These are phyloP conservation scores for Fagus sylvatica DNA, from an alignment of 306 rosid species.

Conservation along the genomic window DNA sequence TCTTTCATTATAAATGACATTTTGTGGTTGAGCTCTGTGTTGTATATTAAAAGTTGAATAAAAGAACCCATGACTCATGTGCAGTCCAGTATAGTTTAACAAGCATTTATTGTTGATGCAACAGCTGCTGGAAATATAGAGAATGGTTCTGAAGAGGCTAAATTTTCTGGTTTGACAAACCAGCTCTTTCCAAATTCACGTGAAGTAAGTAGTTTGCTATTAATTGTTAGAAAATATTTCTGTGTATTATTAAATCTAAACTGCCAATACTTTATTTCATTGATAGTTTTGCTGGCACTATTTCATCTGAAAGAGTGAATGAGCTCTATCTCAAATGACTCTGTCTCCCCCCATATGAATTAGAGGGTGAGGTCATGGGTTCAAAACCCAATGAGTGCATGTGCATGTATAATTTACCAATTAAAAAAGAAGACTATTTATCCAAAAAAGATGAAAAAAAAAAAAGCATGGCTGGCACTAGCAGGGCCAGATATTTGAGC, in stretches of 20 bases:
- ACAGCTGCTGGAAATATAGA: constrained; percentile 48
- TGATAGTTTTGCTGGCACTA: not conserved
- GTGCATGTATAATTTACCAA: too few species aligned
- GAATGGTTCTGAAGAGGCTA: constrained; percentile 46
- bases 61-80: not conserved
- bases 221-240: not conserved
- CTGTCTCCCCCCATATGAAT: too few species aligned
- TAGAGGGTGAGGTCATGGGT: too few species aligned
- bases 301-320: not conserved
- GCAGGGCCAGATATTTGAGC: not conserved
- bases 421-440: too few species aligned
- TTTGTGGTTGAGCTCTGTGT: not conserved
- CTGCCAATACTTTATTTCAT: not conserved
- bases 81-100: constrained; percentile 23
- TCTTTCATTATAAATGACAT: not conserved
- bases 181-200: constrained; percentile 48
- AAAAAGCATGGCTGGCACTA: not conserved
- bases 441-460: not conserved
- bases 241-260: not conserved
- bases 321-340: too few species aligned
- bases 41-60: not conserved
- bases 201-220: constrained; percentile 49
- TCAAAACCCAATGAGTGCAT: too few species aligned
- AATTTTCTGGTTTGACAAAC: constrained; percentile 43
- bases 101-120: constrained; percentile 32